A percentile compares a stretch with the other conserved stretches of the same genome.
Evolutionary conservation across 257 asterid species (phyloP).

Genomic region (Penstemon davidsonii): DNA sequence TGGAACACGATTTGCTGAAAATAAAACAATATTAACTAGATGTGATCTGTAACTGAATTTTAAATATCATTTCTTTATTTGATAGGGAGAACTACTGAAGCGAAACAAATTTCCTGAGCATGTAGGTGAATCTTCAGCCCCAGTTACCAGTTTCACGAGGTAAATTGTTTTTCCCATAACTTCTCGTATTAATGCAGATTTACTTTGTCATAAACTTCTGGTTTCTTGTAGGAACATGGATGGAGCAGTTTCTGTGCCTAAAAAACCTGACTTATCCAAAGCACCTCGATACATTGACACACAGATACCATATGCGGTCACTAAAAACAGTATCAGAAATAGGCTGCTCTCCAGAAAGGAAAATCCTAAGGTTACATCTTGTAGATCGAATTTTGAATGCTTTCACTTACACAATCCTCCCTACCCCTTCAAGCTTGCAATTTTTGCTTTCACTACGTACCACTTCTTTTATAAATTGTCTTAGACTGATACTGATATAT

Average conservation of each 20-base stretch:
- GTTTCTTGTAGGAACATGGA: conserved; percentile 45
- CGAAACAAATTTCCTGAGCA: conserved; percentile 42
- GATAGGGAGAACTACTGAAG: conserved; percentile 81
- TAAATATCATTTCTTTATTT: conserved; percentile 12
- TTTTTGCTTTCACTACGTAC: neutral
- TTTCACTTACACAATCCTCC: neutral
- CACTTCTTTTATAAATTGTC: neutral
- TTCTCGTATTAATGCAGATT: conserved; percentile 4
- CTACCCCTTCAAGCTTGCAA: neutral
- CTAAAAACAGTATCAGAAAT: conserved; percentile 54
- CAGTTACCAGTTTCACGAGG: conserved; percentile 41
- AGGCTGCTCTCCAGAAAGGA: conserved; percentile 55
- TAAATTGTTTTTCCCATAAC: conserved; percentile 26
- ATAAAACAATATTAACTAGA: neutral
- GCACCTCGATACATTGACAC: conserved; percentile 52
- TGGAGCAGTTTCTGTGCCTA: conserved; percentile 47
- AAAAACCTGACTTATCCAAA: conserved; percentile 49
- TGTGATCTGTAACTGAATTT: conserved; percentile 1
- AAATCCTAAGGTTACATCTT: conserved; percentile 51
- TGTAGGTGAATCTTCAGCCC: conserved; percentile 50
- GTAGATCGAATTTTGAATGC: conserved; percentile 10
- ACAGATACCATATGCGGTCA: conserved; percentile 63
- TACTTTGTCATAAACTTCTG: conserved; percentile 16
- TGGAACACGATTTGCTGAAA: conserved; percentile 25
- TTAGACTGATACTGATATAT: neutral